Percentiles rank a stretch among this genome's conserved stretches.
Evolutionary conservation across 352 stramenopile species (phyloP).

Genomic region (Phytophthora hybrid): DNA sequence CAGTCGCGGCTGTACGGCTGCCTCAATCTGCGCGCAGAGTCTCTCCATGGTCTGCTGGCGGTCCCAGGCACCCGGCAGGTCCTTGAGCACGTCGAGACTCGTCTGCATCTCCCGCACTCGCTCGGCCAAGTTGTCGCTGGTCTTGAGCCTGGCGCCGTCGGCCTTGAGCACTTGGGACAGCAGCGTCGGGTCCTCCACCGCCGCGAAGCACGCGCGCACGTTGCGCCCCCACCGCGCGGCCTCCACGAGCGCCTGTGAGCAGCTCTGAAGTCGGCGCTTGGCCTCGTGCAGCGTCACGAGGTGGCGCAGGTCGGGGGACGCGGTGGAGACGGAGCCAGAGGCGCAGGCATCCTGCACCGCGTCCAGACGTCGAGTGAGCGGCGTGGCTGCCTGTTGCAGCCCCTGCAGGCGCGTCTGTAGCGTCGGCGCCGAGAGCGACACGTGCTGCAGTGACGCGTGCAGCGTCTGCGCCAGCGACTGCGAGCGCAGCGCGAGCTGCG

Average conservation of each 20-base stretch:
- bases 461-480: conserved; percentile 67
- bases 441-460: conserved; percentile 67
- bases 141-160: conserved; percentile 4
- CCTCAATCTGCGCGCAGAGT: conserved; percentile 66
- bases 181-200: conserved; percentile 52
- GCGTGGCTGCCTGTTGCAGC: conserved; percentile 53
- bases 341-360: conserved; percentile 42
- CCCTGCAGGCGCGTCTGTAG: conserved; percentile 64
- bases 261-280: conserved; percentile 69
- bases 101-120: conserved; percentile 69
- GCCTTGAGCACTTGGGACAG: conserved; percentile 25
- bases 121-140: conserved; percentile 42
- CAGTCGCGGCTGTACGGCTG: conserved; percentile 56
- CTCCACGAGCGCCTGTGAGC: conserved; percentile 75
- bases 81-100: conserved; percentile 68
- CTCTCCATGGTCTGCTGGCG: conserved; percentile 60
- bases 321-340: conserved; percentile 7
- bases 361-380: conserved; percentile 57
- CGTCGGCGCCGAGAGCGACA: conserved; percentile 54
- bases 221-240: conserved; percentile 74
- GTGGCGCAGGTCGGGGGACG: conserved; percentile 49
- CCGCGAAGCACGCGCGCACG: conserved; percentile 57
- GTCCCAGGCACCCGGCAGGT: conserved; percentile 72
- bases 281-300: conserved; percentile 77
- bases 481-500: conserved; percentile 68